Base-by-base conservation (phyloP, 305 asterid species). In the Fraxinus albicans region DNA sequence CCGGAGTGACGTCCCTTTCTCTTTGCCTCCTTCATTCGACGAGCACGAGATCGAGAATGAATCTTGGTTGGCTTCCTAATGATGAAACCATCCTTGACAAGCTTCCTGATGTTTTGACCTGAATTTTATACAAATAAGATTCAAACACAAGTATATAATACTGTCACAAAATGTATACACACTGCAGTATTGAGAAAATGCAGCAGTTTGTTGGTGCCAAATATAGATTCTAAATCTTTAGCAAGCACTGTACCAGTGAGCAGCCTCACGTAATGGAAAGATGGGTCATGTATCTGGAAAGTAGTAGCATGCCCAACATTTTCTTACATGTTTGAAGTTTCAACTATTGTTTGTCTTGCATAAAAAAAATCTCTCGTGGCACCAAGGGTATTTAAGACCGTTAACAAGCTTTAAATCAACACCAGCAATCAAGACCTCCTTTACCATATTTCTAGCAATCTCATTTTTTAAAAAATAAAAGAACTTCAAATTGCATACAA, bases 51-150 rank as follows among this genome's bases (percentile, higher is more conserved):
- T 12, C 94, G 76, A 0, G 94, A 89, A 85, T 91, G 94, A 77
- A 91, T 91, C 89, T 91, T 91, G 47, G 94, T 89, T 27, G 94
- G 94, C 81, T 91, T 91, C 90, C 94, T 88, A 82, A 91, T 89
- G 77, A 90, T 86, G 83, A 90, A 90, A 73, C 92, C 92, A 84
- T 90, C 91, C 87, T 90, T 90, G 2, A 89, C 89, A 77, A 91
- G 80, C 83, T 89, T 91, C 44, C 94, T 89, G 35, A 91, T 86
- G 82, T 91, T 91, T 86, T 91, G 93, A 27, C 94, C 94, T 90
- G 84, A 27, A 78, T 34, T 10, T 21, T 67, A 70, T 10, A 8
- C 12, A 77, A 50, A 53, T 0, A 73, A 6, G 8, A 12, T 27
- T 67, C n/a, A 67, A 29, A 55, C 3, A 23, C 73, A 23, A 25